Conservation (phyloP, 257 asterid genomes). For the Solanum verrucosum region DNA sequence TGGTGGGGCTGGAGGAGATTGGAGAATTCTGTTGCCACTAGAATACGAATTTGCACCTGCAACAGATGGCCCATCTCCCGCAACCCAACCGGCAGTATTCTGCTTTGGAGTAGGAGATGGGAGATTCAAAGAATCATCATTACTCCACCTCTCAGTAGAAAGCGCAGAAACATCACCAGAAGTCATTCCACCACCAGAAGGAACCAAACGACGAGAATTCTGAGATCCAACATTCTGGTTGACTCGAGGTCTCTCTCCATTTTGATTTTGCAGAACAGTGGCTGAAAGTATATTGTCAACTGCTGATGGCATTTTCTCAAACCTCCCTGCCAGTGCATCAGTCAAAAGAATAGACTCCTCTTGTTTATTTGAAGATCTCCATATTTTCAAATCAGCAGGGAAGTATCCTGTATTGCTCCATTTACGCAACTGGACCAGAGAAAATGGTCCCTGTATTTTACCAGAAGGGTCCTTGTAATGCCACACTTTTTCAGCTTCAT, state of each 20-base stretch:
- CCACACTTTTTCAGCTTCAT: slow-evolving; percentile 88
- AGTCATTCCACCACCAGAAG: slow-evolving; percentile 5
- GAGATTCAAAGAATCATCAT: slow-evolving; percentile 33
- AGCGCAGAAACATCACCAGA: slow-evolving; percentile 21
- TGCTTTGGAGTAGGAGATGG: slow-evolving; percentile 83
- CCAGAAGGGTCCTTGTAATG: slow-evolving; percentile 91
- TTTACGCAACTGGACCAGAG: slow-evolving; percentile 77
- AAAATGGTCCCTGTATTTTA: slow-evolving; percentile 92
- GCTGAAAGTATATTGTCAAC: slow-evolving; percentile 16
- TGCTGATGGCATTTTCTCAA: slow-evolving; percentile 36
- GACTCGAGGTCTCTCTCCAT: slow-evolving; percentile 16
- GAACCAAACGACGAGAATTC: neutral
- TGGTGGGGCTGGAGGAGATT: slow-evolving; percentile 40
- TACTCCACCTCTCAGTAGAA: slow-evolving; percentile 37
- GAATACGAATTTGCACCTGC: slow-evolving; percentile 24
- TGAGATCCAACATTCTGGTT: slow-evolving; percentile 26
- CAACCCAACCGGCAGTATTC: slow-evolving; percentile 26
- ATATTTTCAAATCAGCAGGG: slow-evolving; percentile 66
- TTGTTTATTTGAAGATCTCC: slow-evolving; percentile 53
- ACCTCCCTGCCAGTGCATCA: slow-evolving; percentile 81
- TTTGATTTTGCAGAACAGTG: slow-evolving; percentile 9
- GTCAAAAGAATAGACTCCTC: slow-evolving; percentile 55
- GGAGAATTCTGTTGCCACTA: slow-evolving; percentile 25
- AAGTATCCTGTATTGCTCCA: slow-evolving; percentile 94
- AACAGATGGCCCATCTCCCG: slow-evolving; percentile 24